phyloP scores from a whole-genome alignment of 75 land plant species.

The Ceratopteris richardii region DNA sequence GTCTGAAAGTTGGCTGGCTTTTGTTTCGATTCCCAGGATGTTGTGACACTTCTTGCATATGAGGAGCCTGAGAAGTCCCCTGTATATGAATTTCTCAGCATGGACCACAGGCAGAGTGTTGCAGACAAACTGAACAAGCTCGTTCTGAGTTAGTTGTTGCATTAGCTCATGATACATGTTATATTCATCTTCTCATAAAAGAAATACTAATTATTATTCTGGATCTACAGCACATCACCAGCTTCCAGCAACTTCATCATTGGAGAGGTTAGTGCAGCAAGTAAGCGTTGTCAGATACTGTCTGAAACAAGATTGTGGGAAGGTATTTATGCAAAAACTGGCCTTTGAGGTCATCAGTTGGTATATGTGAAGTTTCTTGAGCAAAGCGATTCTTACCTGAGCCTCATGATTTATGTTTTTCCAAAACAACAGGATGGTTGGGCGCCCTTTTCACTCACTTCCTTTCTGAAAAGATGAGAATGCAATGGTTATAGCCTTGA shows the following conservation, averaged over 20 bases:
- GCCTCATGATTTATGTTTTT: not conserved
- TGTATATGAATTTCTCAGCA: constrained; percentile 66
- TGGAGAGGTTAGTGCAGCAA: constrained; percentile 92
- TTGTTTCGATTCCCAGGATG: constrained; percentile 56
- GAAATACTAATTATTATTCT: no score
- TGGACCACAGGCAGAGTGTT: constrained; percentile 69
- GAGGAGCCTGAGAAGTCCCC: constrained; percentile 97
- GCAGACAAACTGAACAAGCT: constrained; percentile 76
- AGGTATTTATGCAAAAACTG: constrained; percentile 32
- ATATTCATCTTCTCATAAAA: not conserved
- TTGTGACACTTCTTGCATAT: constrained; percentile 86
- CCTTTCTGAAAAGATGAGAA: constrained; percentile 46
- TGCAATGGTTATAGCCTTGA: not conserved
- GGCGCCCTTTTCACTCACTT: constrained; percentile 48
- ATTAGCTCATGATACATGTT: not conserved
- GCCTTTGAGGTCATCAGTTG: no score
- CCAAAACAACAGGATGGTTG: constrained; percentile 43
- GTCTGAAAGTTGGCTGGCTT: no score
- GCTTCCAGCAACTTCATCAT: constrained; percentile 66
- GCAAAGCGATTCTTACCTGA: no score
- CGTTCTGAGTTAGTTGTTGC: constrained; percentile 49
- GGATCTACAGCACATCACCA: constrained; percentile 46
- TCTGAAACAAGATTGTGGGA: constrained; percentile 67
- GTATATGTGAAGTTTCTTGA: no score
- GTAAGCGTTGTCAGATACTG: constrained; percentile 59